phyloP scores from a whole-genome alignment of 495 filamentous ascomycete species.

The Lophium mytilinum region DNA sequence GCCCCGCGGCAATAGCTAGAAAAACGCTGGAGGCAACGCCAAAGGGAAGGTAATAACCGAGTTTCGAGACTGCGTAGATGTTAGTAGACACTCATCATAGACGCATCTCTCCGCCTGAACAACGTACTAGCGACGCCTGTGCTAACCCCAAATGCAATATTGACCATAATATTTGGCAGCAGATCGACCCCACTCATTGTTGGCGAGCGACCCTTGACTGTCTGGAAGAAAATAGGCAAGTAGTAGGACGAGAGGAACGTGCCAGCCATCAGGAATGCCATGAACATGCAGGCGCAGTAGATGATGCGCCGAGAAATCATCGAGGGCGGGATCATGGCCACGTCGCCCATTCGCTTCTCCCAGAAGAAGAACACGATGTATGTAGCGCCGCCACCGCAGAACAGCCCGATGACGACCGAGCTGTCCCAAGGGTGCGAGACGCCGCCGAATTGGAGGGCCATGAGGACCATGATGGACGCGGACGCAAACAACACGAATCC shows the following conservation, averaged over 20 bases:
- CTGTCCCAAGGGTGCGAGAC: conserved; percentile 23
- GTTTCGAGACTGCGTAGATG: not conserved
- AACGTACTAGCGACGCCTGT: not conserved
- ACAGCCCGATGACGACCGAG: conserved; percentile 36
- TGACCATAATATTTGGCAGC: conserved; percentile 7
- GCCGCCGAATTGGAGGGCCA: conserved; percentile 26
- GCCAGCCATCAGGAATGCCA: conserved; percentile 6
- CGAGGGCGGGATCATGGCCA: conserved; percentile 9
- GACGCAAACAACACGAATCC: conserved; percentile 15
- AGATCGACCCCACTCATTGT: conserved; percentile 15
- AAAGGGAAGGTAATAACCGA: conserved; percentile 4
- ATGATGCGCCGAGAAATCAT: conserved; percentile 5
- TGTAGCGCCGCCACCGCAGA: conserved; percentile 34
- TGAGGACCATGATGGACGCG: conserved; percentile 11
- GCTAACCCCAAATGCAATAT: not conserved
- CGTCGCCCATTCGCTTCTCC: conserved; percentile 6
- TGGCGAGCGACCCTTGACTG: conserved; percentile 3
- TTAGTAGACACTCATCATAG: too few relatives aligned
- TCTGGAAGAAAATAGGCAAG: conserved; percentile 30
- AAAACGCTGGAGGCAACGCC: conserved; percentile 4
- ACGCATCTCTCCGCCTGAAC: too few relatives aligned
- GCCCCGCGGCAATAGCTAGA: conserved; percentile 6
- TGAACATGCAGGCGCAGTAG: not conserved
- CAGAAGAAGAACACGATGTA: conserved; percentile 4
- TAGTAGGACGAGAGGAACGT: conserved; percentile 17